Base-by-base conservation (phyloP, 768 basidiomycete genomes). In the Mycena amicta region DNA sequence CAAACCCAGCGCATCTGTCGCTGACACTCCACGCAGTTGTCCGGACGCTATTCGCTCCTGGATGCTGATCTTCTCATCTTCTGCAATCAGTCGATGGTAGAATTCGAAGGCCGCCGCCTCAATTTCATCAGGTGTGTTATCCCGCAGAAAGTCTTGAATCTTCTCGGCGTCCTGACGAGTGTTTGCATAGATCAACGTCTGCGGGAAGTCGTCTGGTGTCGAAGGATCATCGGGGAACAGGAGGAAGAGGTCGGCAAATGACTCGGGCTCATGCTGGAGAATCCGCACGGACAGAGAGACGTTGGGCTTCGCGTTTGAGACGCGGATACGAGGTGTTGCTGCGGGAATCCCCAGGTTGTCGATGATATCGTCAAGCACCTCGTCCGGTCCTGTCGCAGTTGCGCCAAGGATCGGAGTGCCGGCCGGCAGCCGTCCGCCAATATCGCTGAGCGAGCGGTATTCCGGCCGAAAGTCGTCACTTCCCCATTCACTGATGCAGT, bases 401-500 rank as follows among this genome's bases (percentile, higher is more conserved):
- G 60, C 64, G 22, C 39, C 60, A 20, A 62, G 41, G n/a, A 62
- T 50, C 0, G 64, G 64, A 23, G 51, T 45, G 12, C 52, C 54
- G 13, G 55, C 45, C 16, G 61, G 64, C 6, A 65, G 37, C 5
- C 60, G 54, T 13, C 40, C 56, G 1, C 43, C 28, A 22, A 65
- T 25, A 4, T 40, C 13, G 1, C 50, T 52, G 20, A 57, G 23
- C 12, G 43, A 4, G 8, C 29, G 33, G 30, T 65, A 65, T 29
- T 62, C 60, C 0, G 57, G 57, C 2, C 60, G 57, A 30, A 62
- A 65, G 13, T 60, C 56, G n/a, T 62, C 55, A 13, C 13, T 57
- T 2, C 67, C 68, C 67, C 70, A 70, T 15, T 64, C 45, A 1
- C 39, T 62, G 4, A 71, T 53, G 28, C 68, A 69, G 37, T 71